phyloP scores from a whole-genome alignment of 2,329 filamentous ascomycete species.

The Calcarisporium arbuscula region DNA sequence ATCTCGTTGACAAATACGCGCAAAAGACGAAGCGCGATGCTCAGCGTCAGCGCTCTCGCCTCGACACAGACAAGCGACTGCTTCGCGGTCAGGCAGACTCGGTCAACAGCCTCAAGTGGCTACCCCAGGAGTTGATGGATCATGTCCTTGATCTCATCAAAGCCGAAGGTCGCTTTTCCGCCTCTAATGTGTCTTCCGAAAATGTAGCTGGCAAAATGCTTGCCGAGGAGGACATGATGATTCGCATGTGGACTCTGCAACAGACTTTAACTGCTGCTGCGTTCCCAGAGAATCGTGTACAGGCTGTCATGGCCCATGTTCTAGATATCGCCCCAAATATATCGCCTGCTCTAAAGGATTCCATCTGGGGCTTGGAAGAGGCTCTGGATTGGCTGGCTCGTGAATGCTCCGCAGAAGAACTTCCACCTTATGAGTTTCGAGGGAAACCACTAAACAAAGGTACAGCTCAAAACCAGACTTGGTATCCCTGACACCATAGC shows the following conservation, averaged over 20 bases:
- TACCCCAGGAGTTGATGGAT: constrained; percentile 72
- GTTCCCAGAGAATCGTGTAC: constrained; percentile 59
- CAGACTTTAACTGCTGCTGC: constrained; percentile 63
- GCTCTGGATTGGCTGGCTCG: constrained; percentile 86
- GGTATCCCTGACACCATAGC: background rate
- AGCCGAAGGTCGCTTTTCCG: constrained; percentile 54
- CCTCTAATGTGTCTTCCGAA: constrained; percentile 43
- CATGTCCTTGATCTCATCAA: constrained; percentile 68
- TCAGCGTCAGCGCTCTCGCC: constrained; percentile 64
- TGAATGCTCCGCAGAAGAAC: constrained; percentile 60
- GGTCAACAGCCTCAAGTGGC: constrained; percentile 69
- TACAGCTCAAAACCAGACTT: constrained; percentile 9
- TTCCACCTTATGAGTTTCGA: constrained; percentile 60
- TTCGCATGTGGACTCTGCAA: constrained; percentile 79
- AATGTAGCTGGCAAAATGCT: constrained; percentile 47
- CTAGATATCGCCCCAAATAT: constrained; percentile 61
- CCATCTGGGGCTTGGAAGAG: constrained; percentile 81
- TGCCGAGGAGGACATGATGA: constrained; percentile 68
- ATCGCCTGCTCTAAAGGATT: constrained; percentile 50
- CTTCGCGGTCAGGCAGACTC: constrained; percentile 72
- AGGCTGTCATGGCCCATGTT: constrained; percentile 58
- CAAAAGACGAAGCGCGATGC: constrained; percentile 75
- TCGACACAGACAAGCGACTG: constrained; percentile 80
- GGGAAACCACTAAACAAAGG: constrained; percentile 32
- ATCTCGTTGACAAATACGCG: constrained; percentile 78